phyloP scores from a whole-genome alignment of 2,329 filamentous ascomycete species.

The Monilinia vaccinii-corymbosi region DNA sequence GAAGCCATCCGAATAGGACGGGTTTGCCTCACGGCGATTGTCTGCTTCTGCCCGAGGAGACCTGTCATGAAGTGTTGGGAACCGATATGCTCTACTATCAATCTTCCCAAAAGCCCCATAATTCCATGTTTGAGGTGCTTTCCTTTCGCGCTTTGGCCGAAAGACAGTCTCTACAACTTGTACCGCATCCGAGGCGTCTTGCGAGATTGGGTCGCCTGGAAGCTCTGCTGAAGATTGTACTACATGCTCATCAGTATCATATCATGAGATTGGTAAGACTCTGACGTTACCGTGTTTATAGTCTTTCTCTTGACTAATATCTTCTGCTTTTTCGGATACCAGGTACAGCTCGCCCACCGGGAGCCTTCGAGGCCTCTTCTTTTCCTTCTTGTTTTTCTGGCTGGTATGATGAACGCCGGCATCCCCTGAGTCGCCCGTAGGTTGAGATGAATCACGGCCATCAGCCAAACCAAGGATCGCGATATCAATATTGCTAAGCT shows the following conservation, averaged over 20 bases:
- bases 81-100: constrained; percentile 15
- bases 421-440: neutral
- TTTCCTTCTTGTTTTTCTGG: neutral
- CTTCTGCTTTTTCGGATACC: constrained; percentile 9
- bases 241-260: neutral
- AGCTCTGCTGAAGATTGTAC: constrained; percentile 14
- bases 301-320: constrained; percentile 6
- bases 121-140: neutral
- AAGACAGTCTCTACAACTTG: neutral
- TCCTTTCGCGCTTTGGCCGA: neutral
- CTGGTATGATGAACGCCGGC: neutral
- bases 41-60: neutral
- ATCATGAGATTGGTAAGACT: neutral
- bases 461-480: neutral
- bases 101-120: constrained; percentile 7
- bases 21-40: neutral
- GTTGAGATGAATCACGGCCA: neutral
- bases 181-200: constrained; percentile 3
- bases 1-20: constrained; percentile 23
- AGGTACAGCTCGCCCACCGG: constrained; percentile 18
- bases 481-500: neutral
- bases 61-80: constrained; percentile 12
- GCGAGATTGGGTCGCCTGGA: constrained; percentile 22
- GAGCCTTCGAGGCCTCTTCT: constrained; percentile 15
- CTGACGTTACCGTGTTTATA: neutral